Percentiles rank a stretch among this genome's conserved stretches.
Conservation (phyloP, 768 basidiomycete genomes). For the Termitomyces sp. region DNA sequence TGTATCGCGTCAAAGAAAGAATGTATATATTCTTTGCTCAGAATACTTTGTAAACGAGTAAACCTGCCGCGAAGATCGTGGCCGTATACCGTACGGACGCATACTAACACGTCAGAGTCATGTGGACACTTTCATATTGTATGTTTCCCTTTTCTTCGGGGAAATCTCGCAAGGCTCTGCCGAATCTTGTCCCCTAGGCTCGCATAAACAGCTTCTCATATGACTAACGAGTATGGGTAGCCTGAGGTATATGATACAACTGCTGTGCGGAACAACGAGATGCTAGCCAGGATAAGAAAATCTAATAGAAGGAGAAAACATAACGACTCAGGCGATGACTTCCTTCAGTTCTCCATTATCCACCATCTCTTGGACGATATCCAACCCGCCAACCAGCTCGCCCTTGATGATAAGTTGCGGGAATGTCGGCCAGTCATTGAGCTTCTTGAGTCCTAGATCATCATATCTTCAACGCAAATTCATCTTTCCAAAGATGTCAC, state of each 20-base stretch:
- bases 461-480: not conserved
- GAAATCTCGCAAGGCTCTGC: not conserved
- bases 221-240: not conserved
- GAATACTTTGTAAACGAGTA: too few relatives aligned
- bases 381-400: conserved; percentile 92
- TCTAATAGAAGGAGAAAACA: not conserved
- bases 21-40: too few relatives aligned
- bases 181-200: not conserved
- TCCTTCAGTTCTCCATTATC: conserved; percentile 76
- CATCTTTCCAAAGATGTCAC: not conserved
- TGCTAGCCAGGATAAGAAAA: not conserved
- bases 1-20: too few relatives aligned
- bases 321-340: conserved; percentile 21
- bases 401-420: conserved; percentile 87
- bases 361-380: conserved; percentile 88
- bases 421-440: conserved; percentile 92
- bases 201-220: not conserved
- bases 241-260: conserved; percentile 8
- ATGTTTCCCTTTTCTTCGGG: too few relatives aligned
- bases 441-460: conserved; percentile 57
- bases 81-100: too few relatives aligned
- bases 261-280: not conserved
- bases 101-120: too few relatives aligned
- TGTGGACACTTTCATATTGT: too few relatives aligned
- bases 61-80: too few relatives aligned